phyloP scores from a whole-genome alignment of 2,329 filamentous ascomycete species.

The Furcasterigmium sp. region DNA sequence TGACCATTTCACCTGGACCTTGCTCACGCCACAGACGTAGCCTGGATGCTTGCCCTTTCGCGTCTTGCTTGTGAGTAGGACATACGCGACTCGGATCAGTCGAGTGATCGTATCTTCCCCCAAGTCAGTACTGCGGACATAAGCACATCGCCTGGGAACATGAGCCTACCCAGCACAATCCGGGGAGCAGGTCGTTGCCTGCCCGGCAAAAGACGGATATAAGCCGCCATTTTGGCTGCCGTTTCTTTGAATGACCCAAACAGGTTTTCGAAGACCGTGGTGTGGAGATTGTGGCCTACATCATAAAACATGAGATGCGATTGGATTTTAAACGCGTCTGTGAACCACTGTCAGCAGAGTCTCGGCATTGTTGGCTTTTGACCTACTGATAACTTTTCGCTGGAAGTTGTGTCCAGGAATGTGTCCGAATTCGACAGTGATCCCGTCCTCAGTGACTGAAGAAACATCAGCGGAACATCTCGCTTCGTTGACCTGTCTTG shows the following conservation, averaged over 20 bases:
- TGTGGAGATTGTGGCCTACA: constrained; percentile 66
- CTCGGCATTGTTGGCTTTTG: neutral
- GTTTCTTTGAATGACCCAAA: constrained; percentile 71
- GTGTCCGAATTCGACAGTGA: constrained; percentile 74
- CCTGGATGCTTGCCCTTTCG: constrained; percentile 38
- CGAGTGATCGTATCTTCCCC: constrained; percentile 58
- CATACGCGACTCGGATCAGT: constrained; percentile 58
- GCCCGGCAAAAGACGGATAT: constrained; percentile 52
- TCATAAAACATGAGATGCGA: constrained; percentile 82
- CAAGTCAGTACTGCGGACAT: no score
- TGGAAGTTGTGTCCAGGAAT: constrained; percentile 73
- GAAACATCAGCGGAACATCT: constrained; percentile 8
- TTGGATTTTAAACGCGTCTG: constrained; percentile 73
- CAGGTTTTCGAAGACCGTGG: constrained; percentile 69
- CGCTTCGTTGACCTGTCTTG: neutral
- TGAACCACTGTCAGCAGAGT: constrained; percentile 8
- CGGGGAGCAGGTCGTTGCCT: constrained; percentile 48
- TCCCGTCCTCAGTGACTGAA: constrained; percentile 57
- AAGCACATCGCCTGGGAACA: no score
- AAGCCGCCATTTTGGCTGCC: constrained; percentile 68
- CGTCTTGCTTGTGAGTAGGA: constrained; percentile 54
- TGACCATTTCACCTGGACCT: constrained; percentile 56
- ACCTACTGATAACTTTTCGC: constrained; percentile 67
- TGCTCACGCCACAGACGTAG: constrained; percentile 56
- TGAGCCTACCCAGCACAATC: constrained; percentile 57